Evolutionary conservation across 768 basidiomycete genomes (phyloP), one percentile per base, ranked within the genome.

Genomic region (Suillus decipiens): DNA sequence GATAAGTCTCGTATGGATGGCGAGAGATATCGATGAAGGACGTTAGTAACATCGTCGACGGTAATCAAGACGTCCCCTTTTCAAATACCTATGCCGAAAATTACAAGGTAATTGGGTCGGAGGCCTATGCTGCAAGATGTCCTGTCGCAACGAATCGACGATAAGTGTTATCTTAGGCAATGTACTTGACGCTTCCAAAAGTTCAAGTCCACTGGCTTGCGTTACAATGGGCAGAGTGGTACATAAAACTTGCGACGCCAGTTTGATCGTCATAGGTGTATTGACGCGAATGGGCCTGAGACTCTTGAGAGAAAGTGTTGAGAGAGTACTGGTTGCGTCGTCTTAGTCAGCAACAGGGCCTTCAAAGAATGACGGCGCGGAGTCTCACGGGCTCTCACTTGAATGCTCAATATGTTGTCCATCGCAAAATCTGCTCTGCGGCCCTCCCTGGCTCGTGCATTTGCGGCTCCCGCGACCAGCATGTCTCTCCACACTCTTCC

Each of bases 401-500:
- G 43, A 63, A 62, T 17, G 45, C 42, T 61, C 60, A 76, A 67
- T 61, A 87, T 88, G 86, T 74, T 87, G 65, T 79, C 82, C 61
- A 69, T 83, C 64, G 73, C 82, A 28, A 83, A 80, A 63, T 73
- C 74, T 41, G 68, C 78, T 43, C 69, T 81, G 37, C 82, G 80
- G 63, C 82, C 82, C 22, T 68, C 79, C 9, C 63, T 84, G 51
- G 67, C 80, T 39, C 84, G 87, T 59, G 64, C 82, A 17, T 80
- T 86, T 61, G 76, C 75, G 2, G 77, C 79, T 59, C 76, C 78
- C 17, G 71, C 77, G 34, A 70, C 78, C 45, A 68, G 77, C 15
- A 78, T 86, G 41, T 77, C 79, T 14, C 53, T 87, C 63, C 91
- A 94, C 77, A 89, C 89, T 6, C 84, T 95, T 24, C 93, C 94